phyloP scores from a whole-genome alignment of 2,329 filamentous ascomycete genomes.

The Fusarium vanettenii region DNA sequence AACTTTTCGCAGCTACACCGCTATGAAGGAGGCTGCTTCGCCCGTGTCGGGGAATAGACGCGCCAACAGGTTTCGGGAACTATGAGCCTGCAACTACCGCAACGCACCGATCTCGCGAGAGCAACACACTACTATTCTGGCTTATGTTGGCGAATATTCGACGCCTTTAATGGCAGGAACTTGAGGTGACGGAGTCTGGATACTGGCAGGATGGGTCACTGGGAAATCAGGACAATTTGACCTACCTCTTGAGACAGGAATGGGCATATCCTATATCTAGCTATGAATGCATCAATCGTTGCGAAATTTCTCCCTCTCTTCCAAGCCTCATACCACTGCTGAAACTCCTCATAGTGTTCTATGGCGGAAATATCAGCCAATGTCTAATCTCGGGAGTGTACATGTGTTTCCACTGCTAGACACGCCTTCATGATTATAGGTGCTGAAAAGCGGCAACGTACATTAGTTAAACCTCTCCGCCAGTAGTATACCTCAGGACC shows the following conservation, averaged over 20 bases:
- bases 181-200: background rate
- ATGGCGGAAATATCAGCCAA: background rate
- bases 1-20: background rate
- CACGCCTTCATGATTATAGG: background rate
- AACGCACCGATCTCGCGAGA: background rate
- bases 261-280: background rate
- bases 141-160: background rate
- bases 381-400: background rate
- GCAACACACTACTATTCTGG: accelerated
- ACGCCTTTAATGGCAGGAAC: background rate
- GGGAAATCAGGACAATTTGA: background rate
- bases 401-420: background rate
- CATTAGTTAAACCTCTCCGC: background rate
- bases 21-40: background rate
- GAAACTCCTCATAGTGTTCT: background rate
- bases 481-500: background rate
- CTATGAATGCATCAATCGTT: background rate
- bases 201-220: no score
- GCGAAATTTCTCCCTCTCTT: background rate
- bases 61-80: no score
- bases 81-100: background rate
- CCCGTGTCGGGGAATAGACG: background rate
- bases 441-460: background rate
- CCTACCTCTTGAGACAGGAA: background rate
- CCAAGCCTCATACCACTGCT: background rate